Base-by-base conservation (phyloP, 805 yeast species). In the Nakazawaea wickerhamii region DNA sequence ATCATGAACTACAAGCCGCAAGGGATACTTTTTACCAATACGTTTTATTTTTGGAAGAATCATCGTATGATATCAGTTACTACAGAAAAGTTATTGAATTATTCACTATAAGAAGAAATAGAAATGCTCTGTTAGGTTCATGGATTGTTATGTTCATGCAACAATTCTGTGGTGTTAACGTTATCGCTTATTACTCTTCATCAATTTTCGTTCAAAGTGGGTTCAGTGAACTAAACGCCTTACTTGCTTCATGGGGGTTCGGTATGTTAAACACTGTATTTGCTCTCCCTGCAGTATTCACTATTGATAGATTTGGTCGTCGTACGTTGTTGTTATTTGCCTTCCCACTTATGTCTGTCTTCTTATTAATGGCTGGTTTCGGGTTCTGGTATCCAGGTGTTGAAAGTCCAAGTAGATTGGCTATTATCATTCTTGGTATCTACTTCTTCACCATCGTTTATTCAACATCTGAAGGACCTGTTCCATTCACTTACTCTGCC, bases 121-220 rank as follows among this genome's bases (percentile, higher is more conserved):
- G 95, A 63, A 83, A 87, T 57, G 95, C 93, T 41, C 78, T 86
- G 6, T 52, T 82, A 44, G 95, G 86, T 43, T 78, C 95, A 3
- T 82, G 83, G 75, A 72, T 86, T 49, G 87, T 81, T 46, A 87
- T 88, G 79, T 84, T 86, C 57, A 82, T 83, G 87, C 95, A 87
- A 66, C 95, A 87, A 60, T 84, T 86, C 65, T 87, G 95, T 64
- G 95, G 95, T 52, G 77, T 87, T 59, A 87, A 87, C 55, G 91
- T 86, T 41, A 85, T 87, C 62, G 91, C 95, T 15, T 84, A 85
- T 63, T 87, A 84, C 61, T 83, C 91, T 1, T 81, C 93, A 0
- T 70, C 84, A 8, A 86, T 87, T 45, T 87, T 87, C 63, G 60
- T 71, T 18, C 72, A 79, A 44, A 77, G 89, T 18, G 84, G 83